These are phyloP conservation scores for Anisogramma anomala DNA, from an alignment of 2,329 filamentous ascomycete species.

Conservation along the genomic window DNA sequence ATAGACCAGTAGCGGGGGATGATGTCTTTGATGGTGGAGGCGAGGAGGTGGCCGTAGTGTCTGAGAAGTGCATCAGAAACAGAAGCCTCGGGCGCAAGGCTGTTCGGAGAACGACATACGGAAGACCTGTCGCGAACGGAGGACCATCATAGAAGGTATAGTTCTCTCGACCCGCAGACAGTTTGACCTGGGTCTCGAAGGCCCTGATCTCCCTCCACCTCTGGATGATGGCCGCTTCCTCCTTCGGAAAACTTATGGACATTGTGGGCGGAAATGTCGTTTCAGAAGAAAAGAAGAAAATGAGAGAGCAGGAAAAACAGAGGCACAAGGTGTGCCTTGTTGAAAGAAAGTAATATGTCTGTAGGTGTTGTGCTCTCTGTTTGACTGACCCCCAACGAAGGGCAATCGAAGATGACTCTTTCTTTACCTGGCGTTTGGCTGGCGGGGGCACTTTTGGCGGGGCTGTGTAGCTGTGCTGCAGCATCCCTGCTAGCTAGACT, in stretches of 20 bases:
- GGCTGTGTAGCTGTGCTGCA: too few species aligned
- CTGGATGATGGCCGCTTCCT: constrained; percentile 75
- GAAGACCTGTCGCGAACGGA: constrained; percentile 62
- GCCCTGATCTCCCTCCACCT: constrained; percentile 88
- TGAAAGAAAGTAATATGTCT: neutral
- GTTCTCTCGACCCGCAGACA: constrained; percentile 68
- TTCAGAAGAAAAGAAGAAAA: constrained; percentile 3
- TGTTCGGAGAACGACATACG: constrained; percentile 18
- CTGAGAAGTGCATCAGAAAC: constrained; percentile 2
- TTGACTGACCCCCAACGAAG: constrained; percentile 11
- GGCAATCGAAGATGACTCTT: constrained; percentile 3
- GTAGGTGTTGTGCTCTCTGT: neutral
- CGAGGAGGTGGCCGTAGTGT: constrained; percentile 63
- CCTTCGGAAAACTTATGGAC: constrained; percentile 84
- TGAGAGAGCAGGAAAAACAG: neutral
- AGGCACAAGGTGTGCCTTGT: neutral
- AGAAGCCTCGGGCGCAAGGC: too few species aligned
- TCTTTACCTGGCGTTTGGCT: neutral
- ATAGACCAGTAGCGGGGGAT: constrained; percentile 96
- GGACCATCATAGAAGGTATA: constrained; percentile 95
- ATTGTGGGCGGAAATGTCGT: constrained; percentile 17
- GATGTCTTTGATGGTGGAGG: constrained; percentile 94
- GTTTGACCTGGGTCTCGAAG: constrained; percentile 72
- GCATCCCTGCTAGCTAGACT: too few species aligned
- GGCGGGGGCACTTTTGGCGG: too few species aligned